Evolutionary conservation across 2,329 filamentous ascomycete species (phyloP), one percentile per base, ranked within the genome.

Genomic region (Paraconiothyrium brasiliense): DNA sequence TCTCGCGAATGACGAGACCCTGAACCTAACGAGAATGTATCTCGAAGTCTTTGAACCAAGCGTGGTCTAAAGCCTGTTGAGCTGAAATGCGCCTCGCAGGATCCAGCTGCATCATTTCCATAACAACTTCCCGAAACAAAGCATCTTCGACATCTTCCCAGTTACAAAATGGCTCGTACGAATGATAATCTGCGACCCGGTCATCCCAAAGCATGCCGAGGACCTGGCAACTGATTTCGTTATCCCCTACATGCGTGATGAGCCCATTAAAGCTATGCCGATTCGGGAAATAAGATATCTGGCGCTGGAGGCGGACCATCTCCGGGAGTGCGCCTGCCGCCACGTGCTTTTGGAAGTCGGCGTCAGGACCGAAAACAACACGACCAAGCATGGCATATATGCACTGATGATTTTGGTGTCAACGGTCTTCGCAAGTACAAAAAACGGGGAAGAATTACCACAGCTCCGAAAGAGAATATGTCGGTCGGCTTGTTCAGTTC

Each of bases 41-140:
- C 22, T 54, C 57, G 43, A 61, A 27, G 20, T 52, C 44, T 57
- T 49, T 5, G 52, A 73, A 71, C 71, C 64, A 77, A 3, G 62
- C 55, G 62, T 78, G 79, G 9, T 72, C 65, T 27, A 81, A 72
- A 46, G 79, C 78, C 61, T 81, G 71, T 49, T 70, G 67, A 55
- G 80, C 80, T 46, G 80, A 80, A 58, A 81, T 75, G 46, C 80
- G 69, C 72, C 71, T 76, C 24, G 68, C 65, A 8, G 81, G 80
- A 64, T 82, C 79, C 62, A 82, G 75, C 58, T 72, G 74, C 35
- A 75, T 80, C 76, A 82, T 78, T 54, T 73, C 67, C 54, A 60
- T 54, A 62, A 82, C 72, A 30, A 82, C 68, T 56, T 82, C 80
- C 61, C 79, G 78, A 64, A 82, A 80, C 2, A 73, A 70, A 14